Base-by-base conservation (phyloP, 805 yeast genomes). In the Wickerhamiella azymoides region DNA sequence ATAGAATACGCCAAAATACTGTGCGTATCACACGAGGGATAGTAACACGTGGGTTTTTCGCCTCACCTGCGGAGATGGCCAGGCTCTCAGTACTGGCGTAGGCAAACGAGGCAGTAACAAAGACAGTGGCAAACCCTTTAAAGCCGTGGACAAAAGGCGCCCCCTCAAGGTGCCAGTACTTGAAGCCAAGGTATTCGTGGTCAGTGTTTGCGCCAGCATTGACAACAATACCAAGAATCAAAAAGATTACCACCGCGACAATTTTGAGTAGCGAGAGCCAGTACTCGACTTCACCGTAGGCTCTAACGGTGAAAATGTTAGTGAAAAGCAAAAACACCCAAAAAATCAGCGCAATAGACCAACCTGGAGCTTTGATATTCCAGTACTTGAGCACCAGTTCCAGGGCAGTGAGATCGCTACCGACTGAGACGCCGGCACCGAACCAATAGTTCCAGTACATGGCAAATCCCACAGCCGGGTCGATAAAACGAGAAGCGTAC, bases 211-310 rank as follows among this genome's bases (percentile, higher is more conserved):
- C 73, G 36, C 82, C 82, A 18, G 70, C 74, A 54, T 74, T 74
- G 41, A 72, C 77, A 9, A 75, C 68, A 47, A 77, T 69, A 46
- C 79, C 70, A 42, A 76, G 57, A 49, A 77, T 73, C 46, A 76
- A 64, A 57, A 76, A 78, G 18, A 85, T 84, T 19, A 76, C 57
- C 55, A 82, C 72, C 30, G 82, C 72, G 44, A 80, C 50, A 30
- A 82, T 75, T 60, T 81, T 82, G 60, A 81, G 66, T n/a, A 72
- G 56, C 0, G 82, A 76, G 52, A 77, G 70, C 79, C 80, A 80
- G 60, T 76, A 82, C 55, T 77, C 84, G n/a, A 75, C 65, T 46
- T 77, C 72, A 46, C 79, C 72, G 47, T 76, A 62, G 24, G 73
- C 71, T 49, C 62, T 62, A n/a, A 73, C 79, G 42, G 72, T 74